phyloP scores from a whole-genome alignment of 2,329 filamentous ascomycete genomes.

The Calonectria pseudoturangicola region DNA sequence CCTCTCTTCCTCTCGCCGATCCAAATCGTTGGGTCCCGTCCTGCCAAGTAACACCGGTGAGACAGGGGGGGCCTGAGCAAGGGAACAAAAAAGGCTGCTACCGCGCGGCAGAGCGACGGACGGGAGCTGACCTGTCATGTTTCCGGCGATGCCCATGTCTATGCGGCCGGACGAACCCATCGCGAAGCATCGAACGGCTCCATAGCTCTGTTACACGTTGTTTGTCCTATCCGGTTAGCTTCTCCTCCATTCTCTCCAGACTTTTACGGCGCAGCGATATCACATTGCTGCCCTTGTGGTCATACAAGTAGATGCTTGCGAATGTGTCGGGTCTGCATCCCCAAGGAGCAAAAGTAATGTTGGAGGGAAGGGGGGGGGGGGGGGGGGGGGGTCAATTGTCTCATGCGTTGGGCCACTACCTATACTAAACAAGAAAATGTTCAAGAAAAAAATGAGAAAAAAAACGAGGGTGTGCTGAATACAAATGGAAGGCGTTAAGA shows the following conservation, averaged over 20 bases:
- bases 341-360: not conserved
- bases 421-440: not conserved
- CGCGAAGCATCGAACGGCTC: conserved; percentile 10
- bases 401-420: not conserved
- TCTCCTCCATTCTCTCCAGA: not conserved
- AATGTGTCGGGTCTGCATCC: not conserved
- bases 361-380: no score
- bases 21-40: conserved; percentile 7
- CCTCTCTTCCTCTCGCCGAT: not conserved
- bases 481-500: not conserved
- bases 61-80: not conserved
- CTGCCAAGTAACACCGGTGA: conserved; percentile 8
- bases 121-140: conserved; percentile 13
- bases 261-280: not conserved
- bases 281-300: no score
- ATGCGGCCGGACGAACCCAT: conserved; percentile 15
- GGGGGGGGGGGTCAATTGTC: no score
- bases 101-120: conserved; percentile 16
- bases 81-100: conserved; percentile 1
- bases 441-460: not conserved
- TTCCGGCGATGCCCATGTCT: conserved; percentile 11
- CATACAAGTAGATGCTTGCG: not conserved
- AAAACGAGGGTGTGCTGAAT: not conserved
- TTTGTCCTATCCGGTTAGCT: not conserved
- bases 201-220: not conserved